These are phyloP conservation scores for Ogataea trehaloabstinens DNA, from an alignment of 805 yeast genomes.

Conservation along the genomic window DNA sequence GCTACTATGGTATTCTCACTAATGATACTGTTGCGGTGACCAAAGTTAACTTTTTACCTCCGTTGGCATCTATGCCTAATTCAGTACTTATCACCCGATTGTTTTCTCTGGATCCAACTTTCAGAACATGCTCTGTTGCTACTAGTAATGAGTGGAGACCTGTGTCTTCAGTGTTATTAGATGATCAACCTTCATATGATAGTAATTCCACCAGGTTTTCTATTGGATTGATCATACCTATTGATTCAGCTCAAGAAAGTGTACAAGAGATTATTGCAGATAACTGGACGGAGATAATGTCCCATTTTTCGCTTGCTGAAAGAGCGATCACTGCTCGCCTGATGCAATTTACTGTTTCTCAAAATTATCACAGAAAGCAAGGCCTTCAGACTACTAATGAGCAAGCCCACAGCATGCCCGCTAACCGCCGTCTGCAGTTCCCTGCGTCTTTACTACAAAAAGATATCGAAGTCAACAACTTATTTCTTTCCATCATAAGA, in stretches of 20 bases:
- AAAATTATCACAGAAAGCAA: constrained; percentile 7
- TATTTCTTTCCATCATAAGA: constrained; percentile 36
- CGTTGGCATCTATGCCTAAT: constrained; percentile 35
- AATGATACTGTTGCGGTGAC: constrained; percentile 43
- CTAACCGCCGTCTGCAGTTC: constrained; percentile 28
- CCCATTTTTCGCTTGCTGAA: constrained; percentile 39
- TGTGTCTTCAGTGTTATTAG: constrained; percentile 35
- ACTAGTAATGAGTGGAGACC: constrained; percentile 40
- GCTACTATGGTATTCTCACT: constrained; percentile 49
- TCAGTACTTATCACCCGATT: constrained; percentile 46
- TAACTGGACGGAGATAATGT: constrained; percentile 49
- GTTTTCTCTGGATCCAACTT: constrained; percentile 34
- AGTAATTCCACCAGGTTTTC: constrained; percentile 37
- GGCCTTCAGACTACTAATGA: background rate
- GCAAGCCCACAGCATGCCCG: background rate
- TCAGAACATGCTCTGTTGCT: constrained; percentile 10
- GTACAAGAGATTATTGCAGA: constrained; percentile 42
- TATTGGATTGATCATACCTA: constrained; percentile 48
- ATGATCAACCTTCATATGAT: constrained; percentile 21
- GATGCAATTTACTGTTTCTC: constrained; percentile 14
- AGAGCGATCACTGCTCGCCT: constrained; percentile 38
- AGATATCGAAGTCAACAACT: constrained; percentile 42
- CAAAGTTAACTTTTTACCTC: constrained; percentile 48
- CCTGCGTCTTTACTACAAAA: constrained; percentile 37
- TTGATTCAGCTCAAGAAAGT: constrained; percentile 26